Base-by-base conservation (phyloP, 345 rosid species). In the Moringa oleifera region DNA sequence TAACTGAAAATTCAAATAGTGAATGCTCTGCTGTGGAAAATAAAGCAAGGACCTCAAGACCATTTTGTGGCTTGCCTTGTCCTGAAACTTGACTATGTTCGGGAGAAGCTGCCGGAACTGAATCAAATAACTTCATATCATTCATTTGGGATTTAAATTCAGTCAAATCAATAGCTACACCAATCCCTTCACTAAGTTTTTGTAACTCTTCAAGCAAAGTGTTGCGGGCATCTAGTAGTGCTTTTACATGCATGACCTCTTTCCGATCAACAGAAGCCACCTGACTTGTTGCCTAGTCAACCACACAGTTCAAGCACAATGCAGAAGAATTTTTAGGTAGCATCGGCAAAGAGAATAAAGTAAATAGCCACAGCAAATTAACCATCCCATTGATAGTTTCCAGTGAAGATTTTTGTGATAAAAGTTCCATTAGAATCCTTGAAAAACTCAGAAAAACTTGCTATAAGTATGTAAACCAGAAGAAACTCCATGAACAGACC, bases 31-130 rank as follows among this genome's bases (percentile, higher is more conserved):
- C 47, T 15, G 37, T 20, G 58, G 24, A 57, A 65, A 72, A 80
- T 78, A 74, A 71, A 82, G 75, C 70, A 77, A 77, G 77, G 81
- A 93, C 98, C 98, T 90, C 87, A 71, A 74, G 74, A 78, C 68
- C 77, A 81, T 84, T 83, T 73, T 71, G 86, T 75, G 79, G 83
- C 76, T 74, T 85, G 82, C 80, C 79, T 72, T 72, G 87, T 74
- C 80, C 77, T 56, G 86, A 69, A 71, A 72, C 70, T 60, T 77
- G 77, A 68, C 36, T 67, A 62, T 67, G 75, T 68, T 55, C 73
- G 45, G 41, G 37, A 73, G 57, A 77, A 55, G 54, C 78, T 64
- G 53, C 72, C 28, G 73, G 54, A 71, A 74, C 66, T 49, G 76
- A 71, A 56, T 69, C 75, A 65, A 75, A 72, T 65, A 76, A 70